Conservation (phyloP, 768 basidiomycete species). For the Tylopilus plumbeoviolaceoides region DNA sequence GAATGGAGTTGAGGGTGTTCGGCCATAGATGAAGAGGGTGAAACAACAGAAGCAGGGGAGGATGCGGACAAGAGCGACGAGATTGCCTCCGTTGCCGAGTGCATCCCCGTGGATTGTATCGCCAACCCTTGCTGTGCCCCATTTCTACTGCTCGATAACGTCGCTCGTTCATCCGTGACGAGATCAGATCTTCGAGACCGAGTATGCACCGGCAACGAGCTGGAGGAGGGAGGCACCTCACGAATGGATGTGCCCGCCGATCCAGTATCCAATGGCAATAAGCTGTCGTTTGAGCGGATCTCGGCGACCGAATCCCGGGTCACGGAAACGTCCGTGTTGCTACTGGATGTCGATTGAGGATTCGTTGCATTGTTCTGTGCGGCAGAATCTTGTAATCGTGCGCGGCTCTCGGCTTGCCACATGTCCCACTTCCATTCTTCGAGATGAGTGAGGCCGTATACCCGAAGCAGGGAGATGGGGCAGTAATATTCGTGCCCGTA, state of each 20-base stretch:
- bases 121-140: not conserved
- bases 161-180: not conserved
- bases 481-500: slow-evolving; percentile 97
- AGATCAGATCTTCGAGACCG: not conserved
- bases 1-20: slow-evolving; percentile 4
- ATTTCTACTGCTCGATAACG: not conserved
- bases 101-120: not conserved
- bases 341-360: not conserved
- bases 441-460: slow-evolving; percentile 94
- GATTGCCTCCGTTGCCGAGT: slow-evolving; percentile 21
- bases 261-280: not conserved
- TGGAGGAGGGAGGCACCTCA: not conserved
- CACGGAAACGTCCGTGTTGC: slow-evolving; percentile 2
- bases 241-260: not conserved
- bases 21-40: not conserved
- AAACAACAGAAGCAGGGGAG: slow-evolving; percentile 5
- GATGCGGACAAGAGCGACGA: slow-evolving; percentile 14
- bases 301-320: not conserved
- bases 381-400: slow-evolving; percentile 36
- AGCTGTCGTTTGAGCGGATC: not conserved
- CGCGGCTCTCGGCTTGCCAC: slow-evolving; percentile 69
- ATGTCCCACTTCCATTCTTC: slow-evolving; percentile 93
- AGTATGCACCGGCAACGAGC: not conserved
- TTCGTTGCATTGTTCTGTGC: not conserved
- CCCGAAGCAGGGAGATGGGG: slow-evolving; percentile 86